These are phyloP conservation scores for Avena eriantha DNA, from an alignment of 176 grass and related monocot species.

Conservation along the genomic window DNA sequence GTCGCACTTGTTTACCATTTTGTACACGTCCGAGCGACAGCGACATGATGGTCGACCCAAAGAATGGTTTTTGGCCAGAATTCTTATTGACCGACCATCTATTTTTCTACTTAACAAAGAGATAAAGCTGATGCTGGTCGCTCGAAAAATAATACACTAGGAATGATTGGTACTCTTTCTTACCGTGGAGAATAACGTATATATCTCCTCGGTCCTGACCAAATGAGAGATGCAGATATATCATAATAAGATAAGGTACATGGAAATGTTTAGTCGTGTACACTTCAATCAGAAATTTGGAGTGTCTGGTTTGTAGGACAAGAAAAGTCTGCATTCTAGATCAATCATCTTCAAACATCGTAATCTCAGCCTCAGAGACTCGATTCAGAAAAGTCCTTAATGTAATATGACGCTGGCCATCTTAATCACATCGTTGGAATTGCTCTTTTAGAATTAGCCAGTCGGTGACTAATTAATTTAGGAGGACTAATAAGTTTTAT, in stretches of 20 bases:
- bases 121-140: too few species aligned
- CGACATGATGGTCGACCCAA: too few species aligned
- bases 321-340: slow-evolving; percentile 8
- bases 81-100: background rate
- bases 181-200: too few species aligned
- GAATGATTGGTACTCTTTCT: background rate
- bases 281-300: background rate
- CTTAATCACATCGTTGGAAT: slow-evolving; percentile 35
- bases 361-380: background rate
- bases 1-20: too few species aligned
- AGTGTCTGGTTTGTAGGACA: background rate
- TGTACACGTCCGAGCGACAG: too few species aligned
- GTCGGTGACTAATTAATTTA: background rate
- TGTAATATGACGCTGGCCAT: background rate
- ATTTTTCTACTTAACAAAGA: background rate
- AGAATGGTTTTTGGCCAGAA: too few species aligned
- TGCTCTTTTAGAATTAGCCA: background rate
- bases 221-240: background rate
- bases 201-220: too few species aligned
- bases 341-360: background rate
- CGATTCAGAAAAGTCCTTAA: background rate
- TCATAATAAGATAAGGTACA: background rate
- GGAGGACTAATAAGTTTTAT: background rate
- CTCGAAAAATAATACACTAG: background rate
- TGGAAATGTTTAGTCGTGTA: background rate